phyloP scores from a whole-genome alignment of 2,329 filamentous ascomycete genomes.

The Claviceps arundinis region DNA sequence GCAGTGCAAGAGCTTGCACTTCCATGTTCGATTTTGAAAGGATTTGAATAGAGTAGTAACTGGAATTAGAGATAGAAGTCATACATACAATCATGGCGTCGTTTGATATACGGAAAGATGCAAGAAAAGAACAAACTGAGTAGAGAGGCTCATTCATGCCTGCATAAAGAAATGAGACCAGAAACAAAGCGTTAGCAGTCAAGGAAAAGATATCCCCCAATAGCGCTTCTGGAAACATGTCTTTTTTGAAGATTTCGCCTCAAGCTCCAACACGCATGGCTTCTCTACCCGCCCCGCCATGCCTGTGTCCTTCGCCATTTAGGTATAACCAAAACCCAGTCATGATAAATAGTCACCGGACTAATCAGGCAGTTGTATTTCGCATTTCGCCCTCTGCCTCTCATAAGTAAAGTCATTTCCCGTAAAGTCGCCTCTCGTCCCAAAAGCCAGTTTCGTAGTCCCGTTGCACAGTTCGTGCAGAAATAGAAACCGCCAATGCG shows the following conservation, averaged over 20 bases:
- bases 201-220: not conserved
- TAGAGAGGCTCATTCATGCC: not conserved
- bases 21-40: not conserved
- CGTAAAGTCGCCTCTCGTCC: slow-evolving; percentile 1
- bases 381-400: too few relatives aligned
- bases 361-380: not conserved
- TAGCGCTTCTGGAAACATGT: not conserved
- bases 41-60: not conserved
- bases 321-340: not conserved
- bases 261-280: not conserved
- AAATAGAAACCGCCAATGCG: not conserved
- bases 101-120: not conserved
- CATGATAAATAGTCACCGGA: not conserved
- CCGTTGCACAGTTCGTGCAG: slow-evolving; percentile 1
- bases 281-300: not conserved
- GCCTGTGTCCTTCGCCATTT: not conserved
- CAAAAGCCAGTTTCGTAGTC: not conserved
- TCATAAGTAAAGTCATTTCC: too few relatives aligned
- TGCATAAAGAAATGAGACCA: not conserved
- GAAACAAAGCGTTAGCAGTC: not conserved
- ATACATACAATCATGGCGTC: not conserved
- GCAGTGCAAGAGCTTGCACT: not conserved
- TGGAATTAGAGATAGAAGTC: not conserved
- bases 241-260: not conserved
- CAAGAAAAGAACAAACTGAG: not conserved